A percentile compares a stretch with the other conserved stretches of the same genome.
These are phyloP conservation scores for Chlamydomonas urium DNA, from an alignment of 139 green algal genomes.

Conservation along the genomic window DNA sequence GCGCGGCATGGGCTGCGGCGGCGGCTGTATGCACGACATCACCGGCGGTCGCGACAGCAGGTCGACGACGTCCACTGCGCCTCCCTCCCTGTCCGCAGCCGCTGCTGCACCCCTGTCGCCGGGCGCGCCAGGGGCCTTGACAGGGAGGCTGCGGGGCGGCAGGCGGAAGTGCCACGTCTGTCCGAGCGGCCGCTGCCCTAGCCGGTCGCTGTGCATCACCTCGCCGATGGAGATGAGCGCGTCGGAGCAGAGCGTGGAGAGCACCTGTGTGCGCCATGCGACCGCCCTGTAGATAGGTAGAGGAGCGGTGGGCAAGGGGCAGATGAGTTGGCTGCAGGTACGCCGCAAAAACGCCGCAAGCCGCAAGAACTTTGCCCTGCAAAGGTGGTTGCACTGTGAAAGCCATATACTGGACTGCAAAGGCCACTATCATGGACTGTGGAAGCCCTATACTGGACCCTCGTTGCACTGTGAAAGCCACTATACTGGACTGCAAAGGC, in stretches of 20 bases:
- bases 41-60: neutral
- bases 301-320: too few relatives aligned
- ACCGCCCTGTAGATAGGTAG: conserved; percentile 18
- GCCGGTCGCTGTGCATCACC: conserved; percentile 1
- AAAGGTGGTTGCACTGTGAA: too few relatives aligned
- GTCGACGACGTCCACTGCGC: neutral
- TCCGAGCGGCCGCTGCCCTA: neutral
- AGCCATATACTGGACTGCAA: too few relatives aligned
- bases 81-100: too few relatives aligned
- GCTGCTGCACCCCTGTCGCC: neutral
- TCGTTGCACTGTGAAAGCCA: too few relatives aligned
- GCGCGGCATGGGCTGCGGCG: neutral
- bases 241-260: conserved; percentile 34
- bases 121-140: neutral
- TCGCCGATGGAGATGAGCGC: conserved; percentile 15
- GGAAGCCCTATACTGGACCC: too few relatives aligned
- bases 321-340: too few relatives aligned
- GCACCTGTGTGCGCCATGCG: conserved; percentile 30
- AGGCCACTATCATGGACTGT: too few relatives aligned
- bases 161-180: conserved; percentile 4
- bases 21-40: too few relatives aligned
- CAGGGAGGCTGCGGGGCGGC: neutral
- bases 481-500: too few relatives aligned
- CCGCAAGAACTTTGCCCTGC: too few relatives aligned
- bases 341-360: too few relatives aligned